These are phyloP conservation scores for Platanus orientalis DNA, from an alignment of 164 flowering plant species.

Conservation along the genomic window DNA sequence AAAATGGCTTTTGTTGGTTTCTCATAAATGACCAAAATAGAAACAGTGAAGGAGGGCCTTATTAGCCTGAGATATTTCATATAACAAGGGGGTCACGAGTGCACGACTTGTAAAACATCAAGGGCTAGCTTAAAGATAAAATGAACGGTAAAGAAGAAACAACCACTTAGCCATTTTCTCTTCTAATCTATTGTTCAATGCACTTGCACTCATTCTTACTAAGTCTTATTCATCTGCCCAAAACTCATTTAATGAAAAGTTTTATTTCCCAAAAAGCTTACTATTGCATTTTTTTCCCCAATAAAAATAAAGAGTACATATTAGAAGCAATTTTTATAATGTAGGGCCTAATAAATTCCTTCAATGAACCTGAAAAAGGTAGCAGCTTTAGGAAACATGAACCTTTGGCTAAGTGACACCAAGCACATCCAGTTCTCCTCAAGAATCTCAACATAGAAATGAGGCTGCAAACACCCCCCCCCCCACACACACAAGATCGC, in stretches of 20 bases:
- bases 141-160: slow-evolving; percentile 6
- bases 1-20: slow-evolving; percentile 28
- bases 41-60: slow-evolving; percentile 14
- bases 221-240: background rate
- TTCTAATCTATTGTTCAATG: too few relatives aligned
- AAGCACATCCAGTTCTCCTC: slow-evolving; percentile 36
- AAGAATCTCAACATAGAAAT: slow-evolving; percentile 24
- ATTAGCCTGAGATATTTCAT: slow-evolving; percentile 16
- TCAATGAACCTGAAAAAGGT: slow-evolving; percentile 37
- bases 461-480: background rate
- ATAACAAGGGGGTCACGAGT: background rate
- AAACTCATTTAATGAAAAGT: background rate
- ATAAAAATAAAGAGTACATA: background rate
- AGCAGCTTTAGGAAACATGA: slow-evolving; percentile 41
- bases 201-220: background rate
- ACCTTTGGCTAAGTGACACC: slow-evolving; percentile 24
- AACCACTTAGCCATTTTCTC: background rate
- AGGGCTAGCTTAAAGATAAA: background rate
- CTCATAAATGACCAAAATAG: slow-evolving; percentile 31
- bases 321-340: slow-evolving; percentile 25
- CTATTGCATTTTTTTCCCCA: too few relatives aligned
- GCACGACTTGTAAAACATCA: background rate
- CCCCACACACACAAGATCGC: background rate
- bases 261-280: background rate
- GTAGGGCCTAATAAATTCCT: slow-evolving; percentile 25